Conservation (phyloP, 352 stramenopile species). For the Phytopythium aichiense region DNA sequence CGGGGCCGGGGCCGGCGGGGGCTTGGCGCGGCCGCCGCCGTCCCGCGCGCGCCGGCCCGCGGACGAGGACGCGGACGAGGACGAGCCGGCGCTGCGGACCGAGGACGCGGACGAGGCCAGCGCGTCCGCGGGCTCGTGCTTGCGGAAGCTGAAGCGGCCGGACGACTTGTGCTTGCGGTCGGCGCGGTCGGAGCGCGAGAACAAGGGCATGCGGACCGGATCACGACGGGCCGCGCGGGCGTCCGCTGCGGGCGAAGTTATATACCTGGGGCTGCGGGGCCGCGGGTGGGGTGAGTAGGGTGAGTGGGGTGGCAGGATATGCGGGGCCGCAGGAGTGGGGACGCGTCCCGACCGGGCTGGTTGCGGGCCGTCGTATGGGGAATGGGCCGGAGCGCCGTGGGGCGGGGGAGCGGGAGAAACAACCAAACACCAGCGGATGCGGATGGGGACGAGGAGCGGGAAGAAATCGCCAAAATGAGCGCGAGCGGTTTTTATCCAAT, state of each 20-base stretch:
- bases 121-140: slow-evolving; percentile 34
- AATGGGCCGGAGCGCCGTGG: not conserved
- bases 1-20: not conserved
- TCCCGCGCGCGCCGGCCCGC: slow-evolving; percentile 3
- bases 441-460: not conserved
- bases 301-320: not conserved
- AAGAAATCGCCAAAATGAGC: not conserved
- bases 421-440: not conserved
- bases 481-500: not conserved
- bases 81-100: slow-evolving; percentile 10
- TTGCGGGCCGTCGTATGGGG: slow-evolving; percentile 1
- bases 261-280: not conserved
- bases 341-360: not conserved
- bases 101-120: slow-evolving; percentile 18
- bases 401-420: not conserved
- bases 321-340: not conserved
- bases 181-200: slow-evolving; percentile 33
- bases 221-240: not conserved
- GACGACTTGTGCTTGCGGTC: slow-evolving; percentile 48
- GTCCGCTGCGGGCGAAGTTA: not conserved
- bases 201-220: slow-evolving; percentile 52
- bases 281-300: not conserved
- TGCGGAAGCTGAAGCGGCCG: slow-evolving; percentile 65
- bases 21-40: slow-evolving; percentile 14
- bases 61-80: not conserved